These are phyloP conservation scores for Trichomonascus vanleenenianus DNA, from an alignment of 805 yeast genomes.

Conservation along the genomic window DNA sequence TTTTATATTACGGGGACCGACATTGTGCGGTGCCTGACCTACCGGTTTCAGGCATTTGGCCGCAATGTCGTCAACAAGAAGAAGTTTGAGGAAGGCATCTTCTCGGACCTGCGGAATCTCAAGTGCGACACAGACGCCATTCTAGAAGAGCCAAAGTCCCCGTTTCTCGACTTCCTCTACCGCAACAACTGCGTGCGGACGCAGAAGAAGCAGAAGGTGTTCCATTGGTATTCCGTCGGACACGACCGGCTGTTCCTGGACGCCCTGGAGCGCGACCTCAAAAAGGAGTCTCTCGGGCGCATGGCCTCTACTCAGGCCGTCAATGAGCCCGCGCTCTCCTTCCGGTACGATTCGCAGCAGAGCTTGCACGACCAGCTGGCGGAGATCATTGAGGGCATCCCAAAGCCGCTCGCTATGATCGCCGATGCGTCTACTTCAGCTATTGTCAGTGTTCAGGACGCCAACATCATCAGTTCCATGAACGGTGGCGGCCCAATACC, in stretches of 20 bases:
- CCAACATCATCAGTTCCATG: not conserved
- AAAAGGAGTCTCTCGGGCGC: conserved; percentile 56
- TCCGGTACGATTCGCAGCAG: conserved; percentile 46
- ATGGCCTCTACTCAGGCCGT: conserved; percentile 64
- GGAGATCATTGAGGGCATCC: conserved; percentile 20
- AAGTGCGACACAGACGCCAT: conserved; percentile 79
- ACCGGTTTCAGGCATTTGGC: conserved; percentile 85
- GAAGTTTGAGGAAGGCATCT: conserved; percentile 94
- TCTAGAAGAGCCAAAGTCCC: conserved; percentile 79
- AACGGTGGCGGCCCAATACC: conserved; percentile 5
- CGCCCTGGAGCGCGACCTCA: conserved; percentile 86
- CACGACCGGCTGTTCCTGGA: conserved; percentile 89
- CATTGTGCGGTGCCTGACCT: conserved; percentile 85
- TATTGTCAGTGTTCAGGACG: not conserved
- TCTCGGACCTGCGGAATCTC: conserved; percentile 79
- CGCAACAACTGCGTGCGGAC: conserved; percentile 84
- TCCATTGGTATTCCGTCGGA: conserved; percentile 93
- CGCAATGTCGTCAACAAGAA: conserved; percentile 76
- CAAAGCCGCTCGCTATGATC: conserved; percentile 24
- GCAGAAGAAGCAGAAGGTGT: conserved; percentile 94
- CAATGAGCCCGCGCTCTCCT: conserved; percentile 73
- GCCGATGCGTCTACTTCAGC: conserved; percentile 24
- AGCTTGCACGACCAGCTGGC: conserved; percentile 31
- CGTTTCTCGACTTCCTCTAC: conserved; percentile 74
- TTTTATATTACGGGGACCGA: conserved; percentile 94